Evolutionary conservation across 1,284 basidiomycete species (phyloP).

Genomic region (Leccinum fallax): DNA sequence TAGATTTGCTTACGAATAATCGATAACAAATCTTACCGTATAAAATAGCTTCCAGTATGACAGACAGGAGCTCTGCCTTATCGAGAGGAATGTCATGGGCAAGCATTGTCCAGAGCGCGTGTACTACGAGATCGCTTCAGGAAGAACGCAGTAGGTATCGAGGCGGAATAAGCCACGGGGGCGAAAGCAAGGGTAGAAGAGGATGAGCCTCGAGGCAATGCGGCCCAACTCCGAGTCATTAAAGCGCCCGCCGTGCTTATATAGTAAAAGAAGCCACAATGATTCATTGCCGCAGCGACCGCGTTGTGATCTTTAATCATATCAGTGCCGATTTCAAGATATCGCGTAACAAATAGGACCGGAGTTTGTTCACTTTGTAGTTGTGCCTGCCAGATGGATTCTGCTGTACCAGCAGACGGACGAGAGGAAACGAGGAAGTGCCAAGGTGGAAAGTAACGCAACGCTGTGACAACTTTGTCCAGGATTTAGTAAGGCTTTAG

Average conservation of each 20-base stretch:
- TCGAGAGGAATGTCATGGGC: conserved; percentile 11
- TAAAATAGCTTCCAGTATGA: conserved; percentile 22
- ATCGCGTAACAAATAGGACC: neutral
- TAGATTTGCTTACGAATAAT: neutral
- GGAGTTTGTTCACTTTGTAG: neutral
- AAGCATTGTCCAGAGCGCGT: neutral
- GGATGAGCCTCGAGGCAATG: neutral
- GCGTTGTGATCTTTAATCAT: neutral
- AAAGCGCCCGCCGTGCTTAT: neutral
- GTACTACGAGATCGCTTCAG: neutral
- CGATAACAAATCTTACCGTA: conserved; percentile 18
- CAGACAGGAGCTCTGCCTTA: conserved; percentile 24
- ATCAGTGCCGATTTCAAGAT: neutral
- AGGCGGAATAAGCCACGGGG: neutral
- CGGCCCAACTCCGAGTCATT: neutral
- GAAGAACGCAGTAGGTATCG: neutral
- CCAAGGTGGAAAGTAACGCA: neutral
- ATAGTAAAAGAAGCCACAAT: neutral
- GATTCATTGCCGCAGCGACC: neutral
- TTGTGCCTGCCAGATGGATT: neutral
- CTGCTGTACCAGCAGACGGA: neutral
- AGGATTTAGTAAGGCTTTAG: neutral
- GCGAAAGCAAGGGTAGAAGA: neutral
- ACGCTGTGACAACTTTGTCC: neutral
- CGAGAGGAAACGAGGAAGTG: neutral